Conservation (phyloP, 495 filamentous ascomycete species). For the Bombardia bombarda region DNA sequence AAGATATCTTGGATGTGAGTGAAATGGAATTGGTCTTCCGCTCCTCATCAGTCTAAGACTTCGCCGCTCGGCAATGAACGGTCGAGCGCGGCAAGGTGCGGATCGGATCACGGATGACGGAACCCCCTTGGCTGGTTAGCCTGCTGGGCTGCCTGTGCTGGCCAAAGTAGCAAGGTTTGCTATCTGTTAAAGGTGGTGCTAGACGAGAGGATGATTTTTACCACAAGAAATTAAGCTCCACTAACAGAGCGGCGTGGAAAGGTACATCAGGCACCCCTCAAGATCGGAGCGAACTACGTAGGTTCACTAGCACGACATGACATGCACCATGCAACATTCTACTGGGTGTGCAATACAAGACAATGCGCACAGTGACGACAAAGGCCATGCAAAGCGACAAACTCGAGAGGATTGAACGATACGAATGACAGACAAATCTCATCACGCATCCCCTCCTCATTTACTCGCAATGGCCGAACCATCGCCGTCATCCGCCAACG, state of each 20-base stretch:
- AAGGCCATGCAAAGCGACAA: too few relatives aligned
- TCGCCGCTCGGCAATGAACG: neutral
- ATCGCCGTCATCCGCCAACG: conserved; percentile 12
- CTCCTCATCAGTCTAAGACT: neutral
- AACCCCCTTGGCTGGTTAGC: neutral
- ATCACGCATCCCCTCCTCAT: too few relatives aligned
- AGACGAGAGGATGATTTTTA: too few relatives aligned
- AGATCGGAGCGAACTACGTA: too few relatives aligned
- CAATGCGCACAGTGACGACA: too few relatives aligned
- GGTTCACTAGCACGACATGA: too few relatives aligned
- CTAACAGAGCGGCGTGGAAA: too few relatives aligned
- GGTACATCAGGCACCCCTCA: too few relatives aligned
- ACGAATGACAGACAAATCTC: neutral
- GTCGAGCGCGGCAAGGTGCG: neutral
- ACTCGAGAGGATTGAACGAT: neutral
- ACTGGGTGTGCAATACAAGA: too few relatives aligned
- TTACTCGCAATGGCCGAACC: neutral
- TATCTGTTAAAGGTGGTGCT: neutral
- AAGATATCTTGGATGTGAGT: too few relatives aligned
- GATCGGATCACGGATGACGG: conserved; percentile 15
- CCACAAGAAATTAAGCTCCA: too few relatives aligned
- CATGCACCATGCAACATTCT: too few relatives aligned
- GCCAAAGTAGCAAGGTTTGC: neutral
- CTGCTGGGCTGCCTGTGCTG: neutral
- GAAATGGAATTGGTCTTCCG: neutral